Percentiles rank a stretch among this genome's conserved stretches.
These are phyloP conservation scores for Termitomyces sp. DNA, from an alignment of 768 basidiomycete species.

Conservation along the genomic window DNA sequence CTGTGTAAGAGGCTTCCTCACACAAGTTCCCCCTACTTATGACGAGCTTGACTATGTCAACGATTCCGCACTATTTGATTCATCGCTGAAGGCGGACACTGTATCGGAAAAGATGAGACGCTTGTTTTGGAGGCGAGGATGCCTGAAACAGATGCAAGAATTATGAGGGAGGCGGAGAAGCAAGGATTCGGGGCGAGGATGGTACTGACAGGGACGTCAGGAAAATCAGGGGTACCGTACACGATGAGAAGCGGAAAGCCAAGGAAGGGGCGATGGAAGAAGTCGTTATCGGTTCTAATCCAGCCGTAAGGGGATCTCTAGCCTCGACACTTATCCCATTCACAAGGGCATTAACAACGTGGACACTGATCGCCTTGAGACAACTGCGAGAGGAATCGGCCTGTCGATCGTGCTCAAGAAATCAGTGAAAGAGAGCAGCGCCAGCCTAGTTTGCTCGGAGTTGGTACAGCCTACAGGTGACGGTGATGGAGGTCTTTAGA, in stretches of 20 bases:
- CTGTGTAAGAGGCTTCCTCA: constrained; percentile 67
- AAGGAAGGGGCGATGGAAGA: too few relatives aligned
- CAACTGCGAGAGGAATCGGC: too few relatives aligned
- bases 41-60: constrained; percentile 67
- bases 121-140: constrained; percentile 29
- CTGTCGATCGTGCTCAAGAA: too few relatives aligned
- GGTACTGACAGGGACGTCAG: constrained; percentile 27
- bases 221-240: constrained; percentile 23
- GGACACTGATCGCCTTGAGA: too few relatives aligned
- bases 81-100: constrained; percentile 40
- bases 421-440: too few relatives aligned
- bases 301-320: background rate
- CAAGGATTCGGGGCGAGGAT: constrained; percentile 27
- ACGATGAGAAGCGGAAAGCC: too few relatives aligned
- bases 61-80: constrained; percentile 69
- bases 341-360: too few relatives aligned
- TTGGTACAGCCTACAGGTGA: too few relatives aligned
- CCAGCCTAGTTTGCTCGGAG: too few relatives aligned
- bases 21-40: constrained; percentile 60
- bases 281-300: background rate
- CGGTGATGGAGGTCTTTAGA: too few relatives aligned
- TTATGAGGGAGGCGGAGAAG: constrained; percentile 36
- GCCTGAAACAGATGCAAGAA: constrained; percentile 26
- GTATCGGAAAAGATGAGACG: constrained; percentile 26
- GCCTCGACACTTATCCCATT: background rate